Percentiles rank a stretch among this genome's conserved stretches.
phyloP scores from a whole-genome alignment of 2,329 filamentous ascomycete species.

The Helicocarpus griseus region DNA sequence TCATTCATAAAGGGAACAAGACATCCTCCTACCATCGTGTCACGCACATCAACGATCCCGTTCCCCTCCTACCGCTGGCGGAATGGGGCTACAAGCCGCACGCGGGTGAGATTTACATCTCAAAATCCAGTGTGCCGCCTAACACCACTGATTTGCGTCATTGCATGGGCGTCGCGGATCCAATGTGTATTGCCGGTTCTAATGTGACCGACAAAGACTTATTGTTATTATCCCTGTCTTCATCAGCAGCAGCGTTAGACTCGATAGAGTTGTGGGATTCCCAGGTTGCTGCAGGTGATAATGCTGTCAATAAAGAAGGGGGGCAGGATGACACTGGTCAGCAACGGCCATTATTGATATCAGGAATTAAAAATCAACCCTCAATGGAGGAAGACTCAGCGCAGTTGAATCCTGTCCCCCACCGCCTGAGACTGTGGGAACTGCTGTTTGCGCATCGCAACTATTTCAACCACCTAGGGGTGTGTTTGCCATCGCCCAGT shows the following conservation, averaged over 20 bases:
- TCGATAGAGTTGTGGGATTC: background rate
- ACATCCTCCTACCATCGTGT: constrained; percentile 57
- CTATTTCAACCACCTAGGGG: constrained; percentile 88
- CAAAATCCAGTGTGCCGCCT: constrained; percentile 60
- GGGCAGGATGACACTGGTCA: background rate
- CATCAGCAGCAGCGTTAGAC: background rate
- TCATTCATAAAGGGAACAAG: constrained; percentile 10
- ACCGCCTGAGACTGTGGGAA: constrained; percentile 73
- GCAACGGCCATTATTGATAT: constrained; percentile 16
- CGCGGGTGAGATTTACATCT: constrained; percentile 79
- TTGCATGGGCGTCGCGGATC: constrained; percentile 65
- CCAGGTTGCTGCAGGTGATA: background rate
- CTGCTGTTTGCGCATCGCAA: constrained; percentile 88
- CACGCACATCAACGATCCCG: constrained; percentile 78
- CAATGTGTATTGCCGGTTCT: constrained; percentile 55
- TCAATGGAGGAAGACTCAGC: constrained; percentile 13
- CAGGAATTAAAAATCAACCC: no score
- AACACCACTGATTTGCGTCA: constrained; percentile 56
- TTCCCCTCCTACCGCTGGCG: constrained; percentile 72
- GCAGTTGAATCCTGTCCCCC: constrained; percentile 29
- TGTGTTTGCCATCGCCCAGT: constrained; percentile 60
- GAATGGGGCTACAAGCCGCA: constrained; percentile 87
- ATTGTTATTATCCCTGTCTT: background rate
- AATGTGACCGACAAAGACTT: background rate
- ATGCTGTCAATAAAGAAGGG: background rate